Base-by-base conservation (phyloP, 75 land plant species). In the Picea sitchensis region DNA sequence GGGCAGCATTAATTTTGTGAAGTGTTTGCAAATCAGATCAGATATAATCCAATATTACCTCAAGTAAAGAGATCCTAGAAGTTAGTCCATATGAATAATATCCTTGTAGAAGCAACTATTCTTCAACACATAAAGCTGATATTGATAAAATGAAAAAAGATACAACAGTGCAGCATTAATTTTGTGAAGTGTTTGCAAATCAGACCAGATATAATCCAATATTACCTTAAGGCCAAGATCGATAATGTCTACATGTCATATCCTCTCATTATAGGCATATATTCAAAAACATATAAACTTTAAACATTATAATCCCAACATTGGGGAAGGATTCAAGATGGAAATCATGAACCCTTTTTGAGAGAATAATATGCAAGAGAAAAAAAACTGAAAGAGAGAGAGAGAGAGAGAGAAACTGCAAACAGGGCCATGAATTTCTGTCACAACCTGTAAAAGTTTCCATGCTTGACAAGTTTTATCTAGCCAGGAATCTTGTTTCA, bases 11-110 rank as follows among this genome's bases (percentile, higher is more conserved):
- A 20, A 13, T 69, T 20, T 47, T 36, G 47, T 41, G 51, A 15
- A 69, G 11, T 69, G 51, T 47, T 47, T 69, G 21, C 47, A 69
- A 41, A 69, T 69, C 18, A 69, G 41, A 69, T 69, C 47, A 44
- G 30, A 41, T 20, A 69, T 7, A 18, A 69, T 41, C 38, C 44
- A 38, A 41, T 36, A 8, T 41, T 41, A 5, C 36, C n/a, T 69
- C 18, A 69, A 68, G 20, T 8, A 31, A 14, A 32, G 36, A 65
- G 17, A 14, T 31, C 12, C 34, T 32, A 32, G 14, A 65, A 65
- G 69, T 4, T 17, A 32, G 36, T 15, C 38, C 5, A 44, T 6
- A 5, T 31, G 18, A 65, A 5, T 65, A 32, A 65, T 32, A 65
- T 65, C 32, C 14, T 31, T 32, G 69, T 65, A 32, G 34, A 65